Evolutionary conservation across 176 grass and related monocot species (phyloP), one percentile per base, ranked within the genome.

Genomic region (Bromus sterilis): DNA sequence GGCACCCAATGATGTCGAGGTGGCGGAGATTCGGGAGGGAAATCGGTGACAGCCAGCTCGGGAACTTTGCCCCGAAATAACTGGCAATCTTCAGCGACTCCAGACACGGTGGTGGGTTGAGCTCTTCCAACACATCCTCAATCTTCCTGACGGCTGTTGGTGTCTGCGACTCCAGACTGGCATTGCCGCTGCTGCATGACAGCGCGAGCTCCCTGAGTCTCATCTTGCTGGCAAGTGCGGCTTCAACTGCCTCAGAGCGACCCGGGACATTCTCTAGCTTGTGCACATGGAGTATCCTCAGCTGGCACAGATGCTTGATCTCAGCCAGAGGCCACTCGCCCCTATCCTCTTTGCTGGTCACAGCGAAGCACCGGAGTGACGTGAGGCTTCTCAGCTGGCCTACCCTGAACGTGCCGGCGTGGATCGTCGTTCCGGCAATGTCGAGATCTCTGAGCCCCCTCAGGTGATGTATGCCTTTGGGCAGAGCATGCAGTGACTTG

Each of bases 361-460:
- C 81, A 1, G 69, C 11, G 53, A 97, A 91, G 69, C 72, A 86
- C 64, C 26, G 40, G 41, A 97, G 80, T 2, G 86, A 86, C 28
- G 66, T 88, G 62, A 97, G 87, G 70, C 83, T 86, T 73, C 75
- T 75, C 20, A 97, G 79, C 73, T 91, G 81, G 11, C 89, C 89
- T 69, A 97, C 64, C 66, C 82, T 84, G 78, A 93, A 89, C n/a
- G 85, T 75, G 7, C 33, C 72, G 3, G 60, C 57, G 3, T 79
- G 14, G 31, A 93, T 87, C 39, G 25, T 39, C 7, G 89, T 97
- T 32, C 89, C 86, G 2, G 25, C 61, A 57, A 93, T 78, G 63
- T 97, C 89, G 87, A 97, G 89, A 28, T 89, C 90, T 85, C 84
- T 89, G 62, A 97, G 84, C 34, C 70, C 71, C 65, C 48, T 91